Conservation (phyloP, 2,329 filamentous ascomycete genomes). For the Trichoderma citrinoviride region DNA sequence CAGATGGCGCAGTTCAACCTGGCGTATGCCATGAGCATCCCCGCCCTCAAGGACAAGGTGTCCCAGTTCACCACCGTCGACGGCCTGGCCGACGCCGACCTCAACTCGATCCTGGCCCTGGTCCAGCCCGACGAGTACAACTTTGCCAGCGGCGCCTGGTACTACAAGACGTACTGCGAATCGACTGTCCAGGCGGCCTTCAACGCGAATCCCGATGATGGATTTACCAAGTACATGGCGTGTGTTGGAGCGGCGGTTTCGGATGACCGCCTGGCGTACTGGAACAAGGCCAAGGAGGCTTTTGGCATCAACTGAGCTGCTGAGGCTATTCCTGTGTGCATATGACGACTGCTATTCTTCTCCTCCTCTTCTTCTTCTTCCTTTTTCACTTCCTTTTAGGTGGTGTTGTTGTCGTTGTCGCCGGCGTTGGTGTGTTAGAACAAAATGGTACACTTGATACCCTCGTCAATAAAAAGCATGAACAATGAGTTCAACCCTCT, state of each 20-base stretch:
- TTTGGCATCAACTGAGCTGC: slow-evolving; percentile 37
- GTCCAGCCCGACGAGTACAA: slow-evolving; percentile 50
- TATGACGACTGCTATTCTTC: too few species aligned
- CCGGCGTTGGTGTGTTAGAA: neutral
- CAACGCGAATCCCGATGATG: slow-evolving; percentile 38
- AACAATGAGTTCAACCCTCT: neutral
- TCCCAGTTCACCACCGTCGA: slow-evolving; percentile 31
- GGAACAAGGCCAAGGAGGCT: slow-evolving; percentile 46
- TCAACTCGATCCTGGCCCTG: slow-evolving; percentile 44
- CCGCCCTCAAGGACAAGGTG: slow-evolving; percentile 37
- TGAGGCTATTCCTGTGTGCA: neutral
- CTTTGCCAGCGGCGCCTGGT: slow-evolving; percentile 55
- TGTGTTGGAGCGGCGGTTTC: slow-evolving; percentile 44
- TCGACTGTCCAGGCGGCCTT: slow-evolving; percentile 36
- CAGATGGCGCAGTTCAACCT: slow-evolving; percentile 47
- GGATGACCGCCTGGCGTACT: slow-evolving; percentile 40
- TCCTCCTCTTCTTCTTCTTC: too few species aligned
- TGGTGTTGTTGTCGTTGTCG: neutral
- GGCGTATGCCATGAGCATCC: slow-evolving; percentile 46
- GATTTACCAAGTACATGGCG: slow-evolving; percentile 46
- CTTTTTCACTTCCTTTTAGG: too few species aligned
- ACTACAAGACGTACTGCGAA: slow-evolving; percentile 45
- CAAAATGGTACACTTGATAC: neutral
- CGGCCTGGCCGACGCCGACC: slow-evolving; percentile 32
- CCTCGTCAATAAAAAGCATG: neutral